These are phyloP conservation scores for Geosmithia flava DNA, from an alignment of 2,329 filamentous ascomycete genomes.

Conservation along the genomic window DNA sequence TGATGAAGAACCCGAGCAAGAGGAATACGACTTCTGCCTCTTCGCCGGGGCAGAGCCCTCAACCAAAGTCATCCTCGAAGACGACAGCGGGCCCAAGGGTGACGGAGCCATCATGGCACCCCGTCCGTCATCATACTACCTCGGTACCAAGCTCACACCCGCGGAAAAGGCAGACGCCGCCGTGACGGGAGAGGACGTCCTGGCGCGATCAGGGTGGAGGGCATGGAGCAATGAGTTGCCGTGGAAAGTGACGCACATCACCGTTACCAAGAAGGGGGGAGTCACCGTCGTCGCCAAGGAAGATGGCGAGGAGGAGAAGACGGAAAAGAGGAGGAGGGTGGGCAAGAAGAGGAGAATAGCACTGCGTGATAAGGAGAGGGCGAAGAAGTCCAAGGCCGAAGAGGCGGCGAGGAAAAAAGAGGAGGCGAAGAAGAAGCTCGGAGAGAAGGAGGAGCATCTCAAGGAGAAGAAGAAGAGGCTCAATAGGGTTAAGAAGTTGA, in stretches of 20 bases:
- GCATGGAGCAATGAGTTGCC: conserved; percentile 48
- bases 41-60: conserved; percentile 33
- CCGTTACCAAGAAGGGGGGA: conserved; percentile 16
- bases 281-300: conserved; percentile 3
- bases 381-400: conserved; percentile 25
- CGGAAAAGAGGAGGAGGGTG: conserved; percentile 25
- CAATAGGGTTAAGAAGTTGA: conserved; percentile 48
- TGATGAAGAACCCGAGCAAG: conserved; percentile 11
- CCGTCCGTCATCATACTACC: conserved; percentile 35
- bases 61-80: conserved; percentile 35
- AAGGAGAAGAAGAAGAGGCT: conserved; percentile 48
- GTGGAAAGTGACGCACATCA: conserved; percentile 41
- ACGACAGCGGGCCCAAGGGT: conserved; percentile 23
- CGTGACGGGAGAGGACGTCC: conserved; percentile 38
- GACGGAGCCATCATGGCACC: conserved; percentile 20
- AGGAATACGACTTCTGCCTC: conserved; percentile 44
- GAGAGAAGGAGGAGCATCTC: conserved; percentile 44
- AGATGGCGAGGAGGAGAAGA: conserved; percentile 7
- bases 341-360: conserved; percentile 48
- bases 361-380: conserved; percentile 30
- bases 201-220: conserved; percentile 26
- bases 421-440: too few relatives aligned
- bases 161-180: conserved; percentile 28
- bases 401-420: conserved; percentile 35
- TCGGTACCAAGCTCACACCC: conserved; percentile 24